These are phyloP conservation scores for Paramecium octaurelia DNA, from an alignment of 73 alveolate genomes.

Conservation along the genomic window DNA sequence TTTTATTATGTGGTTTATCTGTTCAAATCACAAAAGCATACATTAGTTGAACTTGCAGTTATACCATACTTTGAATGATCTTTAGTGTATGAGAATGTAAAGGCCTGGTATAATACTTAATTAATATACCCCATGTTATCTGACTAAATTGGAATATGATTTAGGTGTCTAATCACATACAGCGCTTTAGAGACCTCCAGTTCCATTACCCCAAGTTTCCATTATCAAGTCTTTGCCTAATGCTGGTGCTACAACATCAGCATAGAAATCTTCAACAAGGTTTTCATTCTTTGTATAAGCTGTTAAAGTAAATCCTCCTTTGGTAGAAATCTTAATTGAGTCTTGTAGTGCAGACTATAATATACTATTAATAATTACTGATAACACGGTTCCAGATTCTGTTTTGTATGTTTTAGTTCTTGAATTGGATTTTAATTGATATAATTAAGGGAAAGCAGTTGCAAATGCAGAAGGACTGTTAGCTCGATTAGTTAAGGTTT, in stretches of 20 bases:
- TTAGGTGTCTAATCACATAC: background rate
- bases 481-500: background rate
- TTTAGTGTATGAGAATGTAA: slow-evolving; percentile 32
- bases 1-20: slow-evolving; percentile 50
- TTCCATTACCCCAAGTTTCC: slow-evolving; percentile 58
- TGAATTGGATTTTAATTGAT: background rate
- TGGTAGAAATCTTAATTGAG: background rate
- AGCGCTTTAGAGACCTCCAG: slow-evolving; percentile 9
- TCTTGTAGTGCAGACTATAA: background rate
- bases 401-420: background rate
- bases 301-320: background rate
- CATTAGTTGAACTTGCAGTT: background rate
- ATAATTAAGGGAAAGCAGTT: slow-evolving; percentile 21
- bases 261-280: slow-evolving; percentile 43
- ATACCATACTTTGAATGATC: slow-evolving; percentile 57
- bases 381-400: slow-evolving; percentile 17
- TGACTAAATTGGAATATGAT: slow-evolving; percentile 19
- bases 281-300: slow-evolving; percentile 32
- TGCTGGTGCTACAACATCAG: slow-evolving; percentile 30
- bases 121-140: slow-evolving; percentile 25
- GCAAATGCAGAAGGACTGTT: background rate
- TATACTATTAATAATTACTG: background rate
- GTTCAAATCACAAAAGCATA: slow-evolving; percentile 48
- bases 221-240: background rate
- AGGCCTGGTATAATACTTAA: background rate